A percentile compares a stretch with the other conserved stretches of the same genome.
phyloP scores from a whole-genome alignment of 2,329 filamentous ascomycete species.

The Aspergillus ochraceus region DNA sequence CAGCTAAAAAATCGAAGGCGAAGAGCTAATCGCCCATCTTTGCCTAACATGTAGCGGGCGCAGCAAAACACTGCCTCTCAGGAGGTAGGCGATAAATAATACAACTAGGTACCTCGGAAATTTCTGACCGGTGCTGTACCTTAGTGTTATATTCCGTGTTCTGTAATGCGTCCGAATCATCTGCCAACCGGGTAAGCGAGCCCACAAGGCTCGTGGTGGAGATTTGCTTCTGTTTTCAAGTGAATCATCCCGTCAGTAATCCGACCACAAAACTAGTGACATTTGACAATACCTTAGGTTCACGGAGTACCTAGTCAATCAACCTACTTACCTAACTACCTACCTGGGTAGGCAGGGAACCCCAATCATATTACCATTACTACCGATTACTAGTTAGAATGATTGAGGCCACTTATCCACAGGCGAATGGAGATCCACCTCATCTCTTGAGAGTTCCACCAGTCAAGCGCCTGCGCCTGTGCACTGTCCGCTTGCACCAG shows the following conservation, averaged over 20 bases:
- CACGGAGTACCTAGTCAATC: not conserved
- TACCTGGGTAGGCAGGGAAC: not conserved
- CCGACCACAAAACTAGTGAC: not conserved
- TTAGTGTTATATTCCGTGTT: too few species aligned
- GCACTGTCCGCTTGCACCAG: slow-evolving; percentile 16
- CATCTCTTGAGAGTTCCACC: not conserved
- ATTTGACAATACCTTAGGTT: not conserved
- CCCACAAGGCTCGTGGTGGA: not conserved
- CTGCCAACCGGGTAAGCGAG: slow-evolving; percentile 11
- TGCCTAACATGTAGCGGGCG: slow-evolving; percentile 9
- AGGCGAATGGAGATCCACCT: not conserved
- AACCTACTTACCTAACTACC: not conserved
- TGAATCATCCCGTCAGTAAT: not conserved
- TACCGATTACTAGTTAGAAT: not conserved
- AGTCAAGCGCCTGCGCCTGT: slow-evolving; percentile 9
- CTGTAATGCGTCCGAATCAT: slow-evolving; percentile 2
- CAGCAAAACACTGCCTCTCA: not conserved
- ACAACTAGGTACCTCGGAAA: not conserved
- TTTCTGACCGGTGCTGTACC: too few species aligned
- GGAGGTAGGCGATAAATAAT: not conserved
- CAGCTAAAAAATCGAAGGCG: not conserved
- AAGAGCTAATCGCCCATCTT: not conserved
- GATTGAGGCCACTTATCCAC: not conserved
- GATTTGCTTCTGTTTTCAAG: not conserved
- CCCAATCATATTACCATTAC: not conserved